Percentiles rank a stretch among this genome's conserved stretches.
These are phyloP conservation scores for Phytophthora meadii DNA, from an alignment of 352 stramenopile genomes.

Conservation along the genomic window DNA sequence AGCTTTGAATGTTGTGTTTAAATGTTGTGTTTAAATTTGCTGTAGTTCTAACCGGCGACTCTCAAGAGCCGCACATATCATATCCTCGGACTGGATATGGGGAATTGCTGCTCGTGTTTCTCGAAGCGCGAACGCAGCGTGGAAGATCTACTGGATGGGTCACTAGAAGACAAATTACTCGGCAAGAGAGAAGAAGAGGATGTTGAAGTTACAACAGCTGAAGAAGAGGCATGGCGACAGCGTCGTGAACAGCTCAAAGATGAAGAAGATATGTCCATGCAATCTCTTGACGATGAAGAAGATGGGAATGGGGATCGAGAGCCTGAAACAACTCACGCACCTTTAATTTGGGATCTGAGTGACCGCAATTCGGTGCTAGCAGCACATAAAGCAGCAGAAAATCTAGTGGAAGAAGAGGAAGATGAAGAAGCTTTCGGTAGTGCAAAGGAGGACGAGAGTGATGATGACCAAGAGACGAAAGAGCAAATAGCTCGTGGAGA, in stretches of 20 bases:
- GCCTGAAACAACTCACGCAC: not conserved
- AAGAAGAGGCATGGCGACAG: slow-evolving; percentile 42
- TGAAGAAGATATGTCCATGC: slow-evolving; percentile 33
- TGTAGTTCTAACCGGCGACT: slow-evolving; percentile 11
- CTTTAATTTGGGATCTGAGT: slow-evolving; percentile 32
- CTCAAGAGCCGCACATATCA: slow-evolving; percentile 33
- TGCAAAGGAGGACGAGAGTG: slow-evolving; percentile 31
- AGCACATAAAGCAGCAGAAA: slow-evolving; percentile 20
- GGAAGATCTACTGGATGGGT: slow-evolving; percentile 44
- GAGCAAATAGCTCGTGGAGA: slow-evolving; percentile 3
- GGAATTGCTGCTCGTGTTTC: slow-evolving; percentile 53
- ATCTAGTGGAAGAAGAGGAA: slow-evolving; percentile 38
- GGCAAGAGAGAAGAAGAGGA: slow-evolving; percentile 37
- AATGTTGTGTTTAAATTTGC: not conserved
- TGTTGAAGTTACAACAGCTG: slow-evolving; percentile 28
- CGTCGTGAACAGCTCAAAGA: slow-evolving; percentile 34
- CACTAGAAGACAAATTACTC: slow-evolving; percentile 66
- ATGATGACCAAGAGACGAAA: slow-evolving; percentile 31
- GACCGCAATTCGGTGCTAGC: slow-evolving; percentile 27
- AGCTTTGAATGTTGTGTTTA: not conserved
- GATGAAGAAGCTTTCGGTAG: slow-evolving; percentile 40
- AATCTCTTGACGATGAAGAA: slow-evolving; percentile 15
- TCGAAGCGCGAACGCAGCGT: slow-evolving; percentile 44
- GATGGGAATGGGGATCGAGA: not conserved
- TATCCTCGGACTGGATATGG: slow-evolving; percentile 18